Evolutionary conservation across 1,284 basidiomycete species (phyloP).

Genomic region (Golubevia sp.): DNA sequence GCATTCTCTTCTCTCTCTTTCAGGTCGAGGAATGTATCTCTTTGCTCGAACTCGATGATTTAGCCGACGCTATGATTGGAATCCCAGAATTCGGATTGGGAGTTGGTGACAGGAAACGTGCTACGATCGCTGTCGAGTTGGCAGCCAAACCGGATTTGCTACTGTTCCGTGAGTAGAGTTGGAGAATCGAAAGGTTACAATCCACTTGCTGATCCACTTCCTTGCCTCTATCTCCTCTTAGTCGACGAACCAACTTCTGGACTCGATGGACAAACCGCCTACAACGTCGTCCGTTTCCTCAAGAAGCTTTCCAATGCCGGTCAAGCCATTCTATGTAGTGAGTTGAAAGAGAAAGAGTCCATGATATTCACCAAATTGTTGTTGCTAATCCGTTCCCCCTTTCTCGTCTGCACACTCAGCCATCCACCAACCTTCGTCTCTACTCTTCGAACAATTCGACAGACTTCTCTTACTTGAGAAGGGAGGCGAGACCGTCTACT

Average conservation of each 20-base stretch:
- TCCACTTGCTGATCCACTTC: too few relatives aligned
- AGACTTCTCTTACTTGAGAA: slow-evolving; percentile 41
- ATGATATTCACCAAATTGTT: slow-evolving; percentile 35
- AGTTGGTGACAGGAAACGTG: slow-evolving; percentile 67
- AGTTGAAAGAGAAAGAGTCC: too few relatives aligned
- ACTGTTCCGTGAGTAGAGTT: too few relatives aligned
- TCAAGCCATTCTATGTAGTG: slow-evolving; percentile 41
- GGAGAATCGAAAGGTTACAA: too few relatives aligned
- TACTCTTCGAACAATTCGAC: slow-evolving; percentile 49
- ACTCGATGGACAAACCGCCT: slow-evolving; percentile 48
- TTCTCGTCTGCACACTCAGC: too few relatives aligned
- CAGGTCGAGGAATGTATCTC: slow-evolving; percentile 67
- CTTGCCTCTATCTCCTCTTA: too few relatives aligned
- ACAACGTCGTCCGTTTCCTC: slow-evolving; percentile 42
- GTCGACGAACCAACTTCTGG: slow-evolving; percentile 55
- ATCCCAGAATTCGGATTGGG: slow-evolving; percentile 65
- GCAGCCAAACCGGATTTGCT: slow-evolving; percentile 73
- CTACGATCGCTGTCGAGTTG: slow-evolving; percentile 70
- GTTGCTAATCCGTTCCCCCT: too few relatives aligned
- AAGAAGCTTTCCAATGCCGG: slow-evolving; percentile 46
- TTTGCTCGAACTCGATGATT: slow-evolving; percentile 65
- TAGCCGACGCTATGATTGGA: slow-evolving; percentile 66
- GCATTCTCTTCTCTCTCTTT: too few relatives aligned
- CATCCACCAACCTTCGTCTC: slow-evolving; percentile 44
- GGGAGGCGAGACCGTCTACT: slow-evolving; percentile 47